A percentile compares a stretch with the other conserved stretches of the same genome.
These are phyloP conservation scores for Pseudogymnoascus sp. DNA, from an alignment of 2,329 filamentous ascomycete species.

Conservation along the genomic window DNA sequence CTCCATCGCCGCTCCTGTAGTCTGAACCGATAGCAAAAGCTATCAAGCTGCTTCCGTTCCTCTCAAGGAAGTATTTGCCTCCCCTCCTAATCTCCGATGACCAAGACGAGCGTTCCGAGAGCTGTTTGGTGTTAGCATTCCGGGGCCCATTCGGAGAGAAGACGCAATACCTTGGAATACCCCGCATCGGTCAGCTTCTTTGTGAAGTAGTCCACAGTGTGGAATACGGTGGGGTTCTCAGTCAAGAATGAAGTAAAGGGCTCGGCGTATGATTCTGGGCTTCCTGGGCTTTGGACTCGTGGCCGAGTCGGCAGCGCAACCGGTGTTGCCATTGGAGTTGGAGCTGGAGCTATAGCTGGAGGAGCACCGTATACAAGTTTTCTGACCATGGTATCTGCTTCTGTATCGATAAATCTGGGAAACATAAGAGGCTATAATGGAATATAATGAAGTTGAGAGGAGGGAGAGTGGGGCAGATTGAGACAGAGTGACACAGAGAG, in stretches of 20 bases:
- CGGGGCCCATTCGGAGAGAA: not conserved
- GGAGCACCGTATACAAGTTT: conserved; percentile 3
- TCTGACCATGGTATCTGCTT: not conserved
- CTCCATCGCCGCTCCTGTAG: conserved; percentile 78
- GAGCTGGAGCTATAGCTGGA: conserved; percentile 16
- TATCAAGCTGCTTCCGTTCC: conserved; percentile 80
- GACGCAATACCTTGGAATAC: conserved; percentile 57
- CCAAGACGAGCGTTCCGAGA: conserved; percentile 79
- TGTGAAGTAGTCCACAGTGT: conserved; percentile 75
- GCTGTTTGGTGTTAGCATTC: conserved; percentile 36
- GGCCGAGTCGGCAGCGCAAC: not conserved
- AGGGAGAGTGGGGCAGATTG: not conserved
- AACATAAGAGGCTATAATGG: not conserved
- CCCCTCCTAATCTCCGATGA: conserved; percentile 61
- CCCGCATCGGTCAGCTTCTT: conserved; percentile 63
- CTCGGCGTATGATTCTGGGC: conserved; percentile 63
- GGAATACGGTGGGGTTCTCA: conserved; percentile 88
- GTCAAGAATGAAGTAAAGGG: conserved; percentile 85
- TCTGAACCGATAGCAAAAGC: conserved; percentile 76
- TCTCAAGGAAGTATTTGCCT: conserved; percentile 81
- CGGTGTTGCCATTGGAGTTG: conserved; percentile 10
- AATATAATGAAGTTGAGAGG: not conserved
- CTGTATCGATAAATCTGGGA: not conserved
- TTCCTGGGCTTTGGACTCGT: not conserved
- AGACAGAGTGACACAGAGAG: not conserved